phyloP scores from a whole-genome alignment of 1,139 yeast species.

The Williopsis jadinii region DNA sequence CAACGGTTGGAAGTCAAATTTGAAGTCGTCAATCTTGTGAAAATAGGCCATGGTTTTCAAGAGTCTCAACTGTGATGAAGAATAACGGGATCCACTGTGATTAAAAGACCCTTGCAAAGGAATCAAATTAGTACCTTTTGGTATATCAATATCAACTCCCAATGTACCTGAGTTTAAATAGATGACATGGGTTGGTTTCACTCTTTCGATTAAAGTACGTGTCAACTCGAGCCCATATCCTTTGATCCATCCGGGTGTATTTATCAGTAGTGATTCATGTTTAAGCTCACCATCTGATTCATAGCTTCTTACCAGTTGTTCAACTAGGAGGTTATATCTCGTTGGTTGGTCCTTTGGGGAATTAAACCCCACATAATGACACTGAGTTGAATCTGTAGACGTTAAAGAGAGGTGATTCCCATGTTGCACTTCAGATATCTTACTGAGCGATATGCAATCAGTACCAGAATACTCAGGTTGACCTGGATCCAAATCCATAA shows the following conservation, averaged over 20 bases:
- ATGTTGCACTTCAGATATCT: conserved; percentile 14
- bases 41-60: conserved; percentile 47
- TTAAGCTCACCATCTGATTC: conserved; percentile 17
- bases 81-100: conserved; percentile 32
- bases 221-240: conserved; percentile 77
- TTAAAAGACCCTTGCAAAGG: conserved; percentile 21
- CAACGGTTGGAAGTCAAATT: conserved; percentile 47
- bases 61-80: conserved; percentile 46
- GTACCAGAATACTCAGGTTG: conserved; percentile 79
- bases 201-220: conserved; percentile 35
- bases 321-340: conserved; percentile 42
- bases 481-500: conserved; percentile 85
- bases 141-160: conserved; percentile 21
- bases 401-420: conserved; percentile 19
- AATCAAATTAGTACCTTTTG: conserved; percentile 13
- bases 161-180: conserved; percentile 33
- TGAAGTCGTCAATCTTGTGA: conserved; percentile 31
- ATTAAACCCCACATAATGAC: conserved; percentile 59
- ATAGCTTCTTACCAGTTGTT: conserved; percentile 35
- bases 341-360: conserved; percentile 69
- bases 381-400: conserved; percentile 17
- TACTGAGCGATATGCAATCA: conserved; percentile 36
- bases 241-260: conserved; percentile 92
- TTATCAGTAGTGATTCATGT: conserved; percentile 43
- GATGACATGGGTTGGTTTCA: conserved; percentile 52